Conservation (phyloP, 352 stramenopile genomes). For the Thraustochytrium striatum region DNA sequence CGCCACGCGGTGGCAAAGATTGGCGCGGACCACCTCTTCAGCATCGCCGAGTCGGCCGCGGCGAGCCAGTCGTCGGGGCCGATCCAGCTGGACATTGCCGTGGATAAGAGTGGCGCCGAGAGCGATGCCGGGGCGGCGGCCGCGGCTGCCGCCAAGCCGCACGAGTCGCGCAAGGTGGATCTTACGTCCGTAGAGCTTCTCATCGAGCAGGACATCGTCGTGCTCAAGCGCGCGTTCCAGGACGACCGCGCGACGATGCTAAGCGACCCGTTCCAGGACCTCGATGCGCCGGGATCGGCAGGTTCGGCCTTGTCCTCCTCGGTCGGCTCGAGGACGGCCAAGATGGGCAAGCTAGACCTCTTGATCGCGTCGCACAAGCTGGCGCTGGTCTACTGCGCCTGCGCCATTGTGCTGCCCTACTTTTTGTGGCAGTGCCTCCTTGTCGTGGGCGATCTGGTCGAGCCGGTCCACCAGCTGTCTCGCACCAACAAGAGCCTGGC, state of each 20-base stretch:
- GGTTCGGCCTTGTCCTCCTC: neutral
- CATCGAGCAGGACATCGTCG: conserved; percentile 27
- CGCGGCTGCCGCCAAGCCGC: too few relatives aligned
- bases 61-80: neutral
- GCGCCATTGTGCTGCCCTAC: conserved; percentile 18
- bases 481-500: conserved; percentile 30
- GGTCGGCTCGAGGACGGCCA: neutral
- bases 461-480: conserved; percentile 35
- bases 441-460: conserved; percentile 25
- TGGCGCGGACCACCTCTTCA: conserved; percentile 39
- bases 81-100: conserved; percentile 22
- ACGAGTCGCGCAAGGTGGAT: neutral
- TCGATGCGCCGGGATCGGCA: too few relatives aligned
- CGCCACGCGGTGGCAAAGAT: neutral
- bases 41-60: conserved; percentile 27
- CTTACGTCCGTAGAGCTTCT: conserved; percentile 28
- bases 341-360: conserved; percentile 25
- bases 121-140: neutral
- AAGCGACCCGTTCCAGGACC: conserved; percentile 1
- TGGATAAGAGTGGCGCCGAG: neutral
- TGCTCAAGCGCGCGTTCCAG: conserved; percentile 32
- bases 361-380: conserved; percentile 41
- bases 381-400: conserved; percentile 29
- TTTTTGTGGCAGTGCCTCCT: conserved; percentile 42
- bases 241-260: neutral